Percentiles rank a stretch among this genome's conserved stretches.
These are phyloP conservation scores for Fonsecaea pugnacius DNA, from an alignment of 2,329 filamentous ascomycete species.

Conservation along the genomic window DNA sequence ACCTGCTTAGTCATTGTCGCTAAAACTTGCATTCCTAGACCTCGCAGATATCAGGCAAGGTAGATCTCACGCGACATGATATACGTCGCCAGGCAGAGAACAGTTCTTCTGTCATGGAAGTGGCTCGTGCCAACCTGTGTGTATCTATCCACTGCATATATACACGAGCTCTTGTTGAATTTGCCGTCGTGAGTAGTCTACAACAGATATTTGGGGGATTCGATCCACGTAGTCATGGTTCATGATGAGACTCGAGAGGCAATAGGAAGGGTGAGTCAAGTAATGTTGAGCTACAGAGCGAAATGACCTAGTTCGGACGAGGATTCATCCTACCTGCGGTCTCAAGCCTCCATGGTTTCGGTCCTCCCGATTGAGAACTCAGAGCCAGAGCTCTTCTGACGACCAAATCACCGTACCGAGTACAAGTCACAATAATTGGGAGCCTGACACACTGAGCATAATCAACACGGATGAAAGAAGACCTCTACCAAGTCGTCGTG, in stretches of 20 bases:
- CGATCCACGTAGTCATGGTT: neutral
- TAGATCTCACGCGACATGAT: neutral
- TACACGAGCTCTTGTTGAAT: neutral
- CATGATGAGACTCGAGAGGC: neutral
- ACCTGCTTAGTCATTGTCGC: conserved; percentile 22
- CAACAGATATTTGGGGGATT: neutral
- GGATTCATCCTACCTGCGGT: neutral
- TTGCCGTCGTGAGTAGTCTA: neutral
- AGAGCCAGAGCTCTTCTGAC: neutral
- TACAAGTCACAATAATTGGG: neutral
- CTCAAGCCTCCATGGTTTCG: neutral
- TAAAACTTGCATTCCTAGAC: conserved; percentile 8
- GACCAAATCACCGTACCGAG: neutral
- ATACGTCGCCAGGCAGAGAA: neutral
- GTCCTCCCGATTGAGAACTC: neutral
- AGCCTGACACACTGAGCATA: neutral
- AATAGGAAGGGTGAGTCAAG: neutral
- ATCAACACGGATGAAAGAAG: neutral
- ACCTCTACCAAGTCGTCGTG: neutral
- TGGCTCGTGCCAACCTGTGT: neutral
- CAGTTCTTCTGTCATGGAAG: neutral
- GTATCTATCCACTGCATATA: neutral
- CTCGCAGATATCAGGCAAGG: neutral
- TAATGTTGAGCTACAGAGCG: neutral
- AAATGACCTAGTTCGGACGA: neutral